Conservation (phyloP, 2,329 filamentous ascomycete genomes). For the Phialemonium atrogriseum region DNA sequence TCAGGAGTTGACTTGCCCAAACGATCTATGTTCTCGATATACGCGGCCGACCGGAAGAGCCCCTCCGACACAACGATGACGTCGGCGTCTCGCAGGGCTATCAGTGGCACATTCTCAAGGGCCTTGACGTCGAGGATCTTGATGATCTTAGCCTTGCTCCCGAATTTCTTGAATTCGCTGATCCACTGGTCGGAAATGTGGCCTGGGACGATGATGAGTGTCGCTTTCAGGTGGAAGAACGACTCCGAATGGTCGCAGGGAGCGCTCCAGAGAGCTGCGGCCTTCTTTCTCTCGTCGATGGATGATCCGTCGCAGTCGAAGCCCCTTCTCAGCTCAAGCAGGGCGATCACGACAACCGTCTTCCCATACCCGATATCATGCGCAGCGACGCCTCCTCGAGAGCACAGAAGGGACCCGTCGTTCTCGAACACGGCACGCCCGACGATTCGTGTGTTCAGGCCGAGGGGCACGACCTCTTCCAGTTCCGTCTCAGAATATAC, state of each 20-base stretch:
- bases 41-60: constrained; percentile 11
- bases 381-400: constrained; percentile 30
- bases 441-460: constrained; percentile 23
- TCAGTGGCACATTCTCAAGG: constrained; percentile 6
- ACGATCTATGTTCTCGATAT: constrained; percentile 5
- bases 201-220: constrained; percentile 29
- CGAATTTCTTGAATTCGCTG: constrained; percentile 23
- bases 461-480: constrained; percentile 26
- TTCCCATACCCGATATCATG: constrained; percentile 38
- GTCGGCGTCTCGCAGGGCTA: constrained; percentile 19
- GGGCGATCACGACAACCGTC: constrained; percentile 30
- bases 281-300: constrained; percentile 6
- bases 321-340: constrained; percentile 20
- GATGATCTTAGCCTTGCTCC: constrained; percentile 14
- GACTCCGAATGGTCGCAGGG: too few relatives aligned
- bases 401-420: constrained; percentile 11
- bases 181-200: constrained; percentile 33
- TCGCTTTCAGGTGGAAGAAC: constrained; percentile 23
- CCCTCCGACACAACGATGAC: constrained; percentile 28
- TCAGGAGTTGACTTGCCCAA: too few relatives aligned
- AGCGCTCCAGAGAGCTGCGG: background rate
- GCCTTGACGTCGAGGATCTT: constrained; percentile 13
- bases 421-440: constrained; percentile 19
- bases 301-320: constrained; percentile 16
- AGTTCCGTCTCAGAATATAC: constrained; percentile 27